Base-by-base conservation (phyloP, 306 rosid genomes). In the Lotus japonicus region DNA sequence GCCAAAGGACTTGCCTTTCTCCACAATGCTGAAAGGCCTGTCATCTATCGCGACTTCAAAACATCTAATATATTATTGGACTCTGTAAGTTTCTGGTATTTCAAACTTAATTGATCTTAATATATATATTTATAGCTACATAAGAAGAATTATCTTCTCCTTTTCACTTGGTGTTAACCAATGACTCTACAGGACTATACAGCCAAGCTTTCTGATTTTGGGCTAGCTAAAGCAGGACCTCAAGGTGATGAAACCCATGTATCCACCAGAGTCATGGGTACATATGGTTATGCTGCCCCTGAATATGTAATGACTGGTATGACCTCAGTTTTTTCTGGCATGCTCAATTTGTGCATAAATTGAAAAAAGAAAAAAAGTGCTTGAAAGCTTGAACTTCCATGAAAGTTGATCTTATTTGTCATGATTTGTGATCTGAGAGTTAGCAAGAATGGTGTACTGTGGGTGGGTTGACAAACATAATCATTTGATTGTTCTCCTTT, bases 171-270 rank as follows among this genome's bases (percentile, higher is more conserved):
- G 48, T 44, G 42, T 18, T 75, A 38, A 5, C 64, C 68, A 18
- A 67, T 76, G 58, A 57, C 64, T 71, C 31, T 73, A 71, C 79
- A 92, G 98, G 98, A 92, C 75, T 92, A 92, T 80, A 83, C 98
- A 19, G 95, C 98, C 56, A 92, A 92, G 86, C 98, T 92, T 63
- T 92, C 98, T 68, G 98, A 92, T 83, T 92, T 92, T 60, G 98
- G 98, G 69, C 84, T 92, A 4, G 98, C 98, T 41, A 92, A 92
- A 87, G 98, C 98, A 66, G 98, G 98, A 83, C 98, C 98, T 9
- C 96, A 89, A 75, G 98, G 98, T 58, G 98, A 92, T 68, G 98
- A 92, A 73, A 92, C 98, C 65, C 98, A 92, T 84, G 98, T 92
- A 53, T 92, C 98, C 36, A 92, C 98, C 56, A 85, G 98, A 66